A percentile compares a stretch with the other conserved stretches of the same genome.
These are phyloP conservation scores for Exophiala viscosa DNA, from an alignment of 2,329 filamentous ascomycete species.

Conservation along the genomic window DNA sequence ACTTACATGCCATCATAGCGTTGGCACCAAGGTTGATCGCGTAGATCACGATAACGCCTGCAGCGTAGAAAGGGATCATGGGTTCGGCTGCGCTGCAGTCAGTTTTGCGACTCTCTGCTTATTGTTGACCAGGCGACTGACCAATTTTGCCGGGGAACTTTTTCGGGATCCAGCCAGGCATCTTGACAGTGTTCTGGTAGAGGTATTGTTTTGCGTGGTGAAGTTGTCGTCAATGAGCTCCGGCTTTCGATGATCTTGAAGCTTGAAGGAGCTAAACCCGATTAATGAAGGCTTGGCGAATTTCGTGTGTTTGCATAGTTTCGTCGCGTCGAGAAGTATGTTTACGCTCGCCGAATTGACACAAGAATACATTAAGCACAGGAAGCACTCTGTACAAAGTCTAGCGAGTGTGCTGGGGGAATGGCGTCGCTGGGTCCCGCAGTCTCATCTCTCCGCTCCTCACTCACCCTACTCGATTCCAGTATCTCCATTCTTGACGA, in stretches of 20 bases:
- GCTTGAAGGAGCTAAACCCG: slow-evolving; percentile 2
- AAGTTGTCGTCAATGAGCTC: slow-evolving; percentile 18
- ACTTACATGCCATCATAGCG: slow-evolving; percentile 74
- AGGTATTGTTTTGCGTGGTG: slow-evolving; percentile 8
- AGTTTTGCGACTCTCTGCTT: neutral
- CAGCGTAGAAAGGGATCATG: slow-evolving; percentile 88
- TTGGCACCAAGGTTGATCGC: slow-evolving; percentile 82
- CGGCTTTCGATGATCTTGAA: neutral
- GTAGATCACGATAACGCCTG: slow-evolving; percentile 87
- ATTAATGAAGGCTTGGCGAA: slow-evolving; percentile 12
- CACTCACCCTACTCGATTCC: slow-evolving; percentile 59
- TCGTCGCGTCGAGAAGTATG: neutral
- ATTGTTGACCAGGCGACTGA: slow-evolving; percentile 45
- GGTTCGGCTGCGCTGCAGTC: slow-evolving; percentile 65
- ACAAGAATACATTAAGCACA: neutral
- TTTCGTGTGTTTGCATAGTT: slow-evolving; percentile 12
- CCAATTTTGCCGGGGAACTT: slow-evolving; percentile 76
- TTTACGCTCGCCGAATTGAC: neutral
- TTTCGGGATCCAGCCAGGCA: slow-evolving; percentile 73
- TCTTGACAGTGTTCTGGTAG: slow-evolving; percentile 42
- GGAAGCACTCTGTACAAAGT: neutral
- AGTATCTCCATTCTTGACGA: slow-evolving; percentile 59
- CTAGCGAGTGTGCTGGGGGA: too few species aligned
- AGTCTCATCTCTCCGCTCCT: slow-evolving; percentile 58
- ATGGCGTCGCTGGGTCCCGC: slow-evolving; percentile 54